Evolutionary conservation across 495 filamentous ascomycete genomes (phyloP).

Genomic region (Hyaloscypha finlandica): DNA sequence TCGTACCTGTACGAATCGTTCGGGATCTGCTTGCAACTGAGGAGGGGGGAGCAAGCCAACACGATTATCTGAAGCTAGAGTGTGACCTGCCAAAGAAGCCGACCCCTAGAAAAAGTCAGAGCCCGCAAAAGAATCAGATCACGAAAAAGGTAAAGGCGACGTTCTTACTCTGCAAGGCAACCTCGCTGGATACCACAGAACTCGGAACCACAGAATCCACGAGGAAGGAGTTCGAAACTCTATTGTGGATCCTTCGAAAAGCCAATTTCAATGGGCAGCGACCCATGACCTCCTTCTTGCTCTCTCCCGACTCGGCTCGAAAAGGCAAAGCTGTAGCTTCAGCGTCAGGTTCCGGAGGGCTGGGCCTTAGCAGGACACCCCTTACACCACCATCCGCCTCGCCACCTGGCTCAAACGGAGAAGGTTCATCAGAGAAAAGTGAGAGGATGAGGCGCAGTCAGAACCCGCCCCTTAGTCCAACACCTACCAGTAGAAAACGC

Average conservation of each 20-base stretch:
- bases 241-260: neutral
- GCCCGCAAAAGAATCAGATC: neutral
- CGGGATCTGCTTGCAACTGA: slow-evolving; percentile 19
- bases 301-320: slow-evolving; percentile 4
- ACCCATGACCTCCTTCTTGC: neutral
- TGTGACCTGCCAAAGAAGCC: slow-evolving; percentile 9
- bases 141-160: neutral
- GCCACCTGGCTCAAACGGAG: slow-evolving; percentile 9
- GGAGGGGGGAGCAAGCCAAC: slow-evolving; percentile 12
- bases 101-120: neutral
- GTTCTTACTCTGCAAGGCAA: slow-evolving; percentile 2
- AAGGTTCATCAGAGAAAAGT: slow-evolving; percentile 8
- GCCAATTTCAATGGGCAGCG: neutral
- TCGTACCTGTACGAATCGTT: slow-evolving; percentile 19
- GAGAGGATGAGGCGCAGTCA: neutral
- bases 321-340: neutral
- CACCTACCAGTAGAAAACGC: neutral
- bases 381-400: neutral
- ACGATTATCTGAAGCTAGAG: slow-evolving; percentile 16
- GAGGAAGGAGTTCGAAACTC: neutral
- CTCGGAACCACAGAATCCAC: neutral
- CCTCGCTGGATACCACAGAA: slow-evolving; percentile 12
- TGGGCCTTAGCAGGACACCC: neutral
- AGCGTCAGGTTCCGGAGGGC: neutral
- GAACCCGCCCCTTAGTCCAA: slow-evolving; percentile 14